A percentile compares a stretch with the other conserved stretches of the same genome.
Evolutionary conservation across 306 rosid species (phyloP).

Genomic region (Trifolium pratense): DNA sequence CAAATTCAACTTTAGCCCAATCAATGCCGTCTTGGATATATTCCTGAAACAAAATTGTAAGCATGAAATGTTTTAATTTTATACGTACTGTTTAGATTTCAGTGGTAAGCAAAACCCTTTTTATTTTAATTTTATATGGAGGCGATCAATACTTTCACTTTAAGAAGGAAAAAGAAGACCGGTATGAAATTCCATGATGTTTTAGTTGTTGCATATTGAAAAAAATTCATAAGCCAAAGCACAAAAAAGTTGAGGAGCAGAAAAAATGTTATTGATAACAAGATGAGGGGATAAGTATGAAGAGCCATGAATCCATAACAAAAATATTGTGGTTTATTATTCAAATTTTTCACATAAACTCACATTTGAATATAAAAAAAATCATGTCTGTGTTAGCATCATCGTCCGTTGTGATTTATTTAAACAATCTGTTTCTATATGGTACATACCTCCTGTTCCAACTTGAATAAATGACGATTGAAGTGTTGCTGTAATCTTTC

Average conservation of each 20-base stretch:
- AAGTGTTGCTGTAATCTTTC: constrained; percentile 98
- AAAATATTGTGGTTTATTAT: not conserved
- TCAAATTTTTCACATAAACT: constrained; percentile 10
- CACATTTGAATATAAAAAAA: constrained; percentile 14
- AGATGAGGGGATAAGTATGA: constrained; percentile 27
- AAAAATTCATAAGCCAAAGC: constrained; percentile 2
- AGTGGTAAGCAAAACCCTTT: not conserved
- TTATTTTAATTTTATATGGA: constrained; percentile 8
- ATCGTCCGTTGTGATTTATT: constrained; percentile 23
- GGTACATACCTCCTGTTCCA: constrained; percentile 91
- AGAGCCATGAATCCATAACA: constrained; percentile 13
- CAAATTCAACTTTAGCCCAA: constrained; percentile 98
- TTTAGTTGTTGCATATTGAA: constrained; percentile 1
- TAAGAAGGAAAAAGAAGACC: not conserved
- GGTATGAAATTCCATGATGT: not conserved
- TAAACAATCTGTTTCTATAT: constrained; percentile 26
- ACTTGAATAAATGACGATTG: constrained; percentile 96
- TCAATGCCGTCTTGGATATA: constrained; percentile 97
- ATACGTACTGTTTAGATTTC: constrained; percentile 16
- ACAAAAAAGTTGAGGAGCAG: constrained; percentile 38
- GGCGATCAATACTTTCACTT: constrained; percentile 1
- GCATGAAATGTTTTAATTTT: constrained; percentile 15
- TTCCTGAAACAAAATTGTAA: constrained; percentile 63
- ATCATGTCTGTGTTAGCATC: not conserved
- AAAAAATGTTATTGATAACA: not conserved